Evolutionary conservation across 805 yeast species (phyloP), one percentile per base, ranked within the genome.

Genomic region (Phaffomyces opuntiae): DNA sequence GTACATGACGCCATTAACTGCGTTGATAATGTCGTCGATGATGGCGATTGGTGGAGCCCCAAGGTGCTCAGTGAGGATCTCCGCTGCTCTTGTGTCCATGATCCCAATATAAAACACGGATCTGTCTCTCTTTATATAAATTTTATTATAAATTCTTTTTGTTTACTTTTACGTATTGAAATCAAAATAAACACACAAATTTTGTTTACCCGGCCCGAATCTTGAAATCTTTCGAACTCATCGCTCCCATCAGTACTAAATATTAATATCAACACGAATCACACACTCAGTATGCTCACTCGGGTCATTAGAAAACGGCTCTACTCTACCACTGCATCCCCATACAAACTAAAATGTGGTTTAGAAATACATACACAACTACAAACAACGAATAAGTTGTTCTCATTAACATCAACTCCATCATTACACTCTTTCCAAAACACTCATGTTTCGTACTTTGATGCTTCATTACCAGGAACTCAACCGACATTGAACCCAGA

Each of bases 311-410:
- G 12, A 29, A 29, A 13, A 29, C 7, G 37, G 9, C 37, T 24
- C 13, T 35, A 19, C 14, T 9, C 37, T 7, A 35, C 37, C 8
- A 9, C 21, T 9, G 14, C 14, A 7, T 13, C n/a, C 14, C 16
- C 34, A 4, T 65, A 59, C 51, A 61, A 63, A 24, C 60, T 91
- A 52, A 86, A 81, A 59, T 85, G 96, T 59, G 99, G 99, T 0
- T 67, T 93, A 33, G 99, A 93, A 62, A 85, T 93, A 38, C 99
- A 93, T 62, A 84, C 97, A 1, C 99, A 93, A 63, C 68, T 93
- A 45, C 73, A 77, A 51, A 87, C 97, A 0, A 59, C 64, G 34
- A 69, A 75, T 45, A 93, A 93, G 62, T 76, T 93, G 26, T 93
- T 93, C 54, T 85, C 96, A 4, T 54, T 70, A 3, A 75, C 90